Base-by-base conservation (phyloP, 2,329 filamentous ascomycete genomes). In the Colletotrichum acutatum region DNA sequence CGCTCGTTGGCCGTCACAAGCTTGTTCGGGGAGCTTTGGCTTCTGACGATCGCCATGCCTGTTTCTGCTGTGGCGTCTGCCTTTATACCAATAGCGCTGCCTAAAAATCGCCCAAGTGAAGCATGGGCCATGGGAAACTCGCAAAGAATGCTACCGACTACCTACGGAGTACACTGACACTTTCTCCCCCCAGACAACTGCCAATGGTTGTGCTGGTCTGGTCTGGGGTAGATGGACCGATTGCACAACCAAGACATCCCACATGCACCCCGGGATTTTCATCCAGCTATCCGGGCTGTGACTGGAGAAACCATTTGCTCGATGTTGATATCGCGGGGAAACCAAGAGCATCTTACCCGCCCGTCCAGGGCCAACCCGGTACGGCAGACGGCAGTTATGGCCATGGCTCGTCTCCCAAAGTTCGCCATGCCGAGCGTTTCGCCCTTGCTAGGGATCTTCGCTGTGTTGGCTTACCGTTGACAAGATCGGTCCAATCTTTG, bases 231-330 rank as follows among this genome's bases (percentile, higher is more conserved):
- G 54, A 26, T 34, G 37, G 54, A 49, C n/a, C 46, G 63, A 32
- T 22, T 28, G 26, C 56, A 28, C 42, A 9, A 49, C 42, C 42
- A 42, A 56, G 60, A 65, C 54, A 42, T 24, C 26, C 22, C 22
- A 24, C 56, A 65, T 73, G 71, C 71, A 73, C 71, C 66, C 71
- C 66, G 16, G 66, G 66, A 65, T 57, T 52, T 71, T 69, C 56
- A 66, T 61, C 22, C 24, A 16, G 57, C 22, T 24, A 12, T 57
- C 22, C n/a, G 32, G 32, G 49, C 37, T 65, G 32, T 9, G 70
- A 54, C 42, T 28, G 32, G 24, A 49, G 22, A 46, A 34, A n/a
- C 28, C 12, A 34, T 19, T 30, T 66, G 28, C 54, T 28, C 62
- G 69, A 71, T 66, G 22, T 57, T 34, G 32, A 37, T 54, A n/a